A percentile compares a stretch with the other conserved stretches of the same genome.
Conservation (phyloP, 2,329 filamentous ascomycete species). For the Gaeumannomyces sp. region DNA sequence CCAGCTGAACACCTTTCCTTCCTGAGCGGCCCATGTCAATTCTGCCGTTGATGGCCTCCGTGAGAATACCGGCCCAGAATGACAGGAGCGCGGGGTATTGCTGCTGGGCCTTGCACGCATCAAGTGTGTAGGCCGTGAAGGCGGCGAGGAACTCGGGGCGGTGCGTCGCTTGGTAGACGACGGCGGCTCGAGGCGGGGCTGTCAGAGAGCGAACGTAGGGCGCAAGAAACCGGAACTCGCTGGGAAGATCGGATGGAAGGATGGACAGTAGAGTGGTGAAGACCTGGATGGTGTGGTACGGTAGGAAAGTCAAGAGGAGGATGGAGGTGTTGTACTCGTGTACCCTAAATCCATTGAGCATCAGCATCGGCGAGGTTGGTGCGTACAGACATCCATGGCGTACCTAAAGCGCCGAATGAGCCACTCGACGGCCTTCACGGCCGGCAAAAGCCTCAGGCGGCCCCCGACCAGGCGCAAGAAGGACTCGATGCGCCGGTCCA, state of each 20-base stretch:
- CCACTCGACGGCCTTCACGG: slow-evolving; percentile 91
- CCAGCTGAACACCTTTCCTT: slow-evolving; percentile 65
- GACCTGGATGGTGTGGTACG: slow-evolving; percentile 80
- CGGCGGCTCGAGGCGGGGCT: slow-evolving; percentile 68
- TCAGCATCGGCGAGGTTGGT: slow-evolving; percentile 11
- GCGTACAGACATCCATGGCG: slow-evolving; percentile 17
- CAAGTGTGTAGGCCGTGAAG: slow-evolving; percentile 73
- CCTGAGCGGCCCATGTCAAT: slow-evolving; percentile 73
- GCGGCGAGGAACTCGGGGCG: slow-evolving; percentile 69
- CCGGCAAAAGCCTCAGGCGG: slow-evolving; percentile 75
- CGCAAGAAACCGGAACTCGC: slow-evolving; percentile 74
- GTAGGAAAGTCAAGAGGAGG: slow-evolving; percentile 79
- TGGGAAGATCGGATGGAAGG: slow-evolving; percentile 66
- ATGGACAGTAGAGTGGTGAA: slow-evolving; percentile 87
- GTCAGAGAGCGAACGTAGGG: slow-evolving; percentile 78
- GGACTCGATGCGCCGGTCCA: slow-evolving; percentile 69
- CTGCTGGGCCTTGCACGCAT: slow-evolving; percentile 63
- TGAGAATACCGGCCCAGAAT: slow-evolving; percentile 87
- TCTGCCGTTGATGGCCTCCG: slow-evolving; percentile 78
- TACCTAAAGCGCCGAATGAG: slow-evolving; percentile 84
- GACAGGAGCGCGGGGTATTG: slow-evolving; percentile 73
- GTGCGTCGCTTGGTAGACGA: slow-evolving; percentile 78
- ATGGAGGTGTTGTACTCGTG: slow-evolving; percentile 83
- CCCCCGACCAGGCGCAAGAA: slow-evolving; percentile 78
- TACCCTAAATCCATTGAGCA: slow-evolving; percentile 47